phyloP scores from a whole-genome alignment of 495 filamentous ascomycete genomes.

The Tuber melanosporum region DNA sequence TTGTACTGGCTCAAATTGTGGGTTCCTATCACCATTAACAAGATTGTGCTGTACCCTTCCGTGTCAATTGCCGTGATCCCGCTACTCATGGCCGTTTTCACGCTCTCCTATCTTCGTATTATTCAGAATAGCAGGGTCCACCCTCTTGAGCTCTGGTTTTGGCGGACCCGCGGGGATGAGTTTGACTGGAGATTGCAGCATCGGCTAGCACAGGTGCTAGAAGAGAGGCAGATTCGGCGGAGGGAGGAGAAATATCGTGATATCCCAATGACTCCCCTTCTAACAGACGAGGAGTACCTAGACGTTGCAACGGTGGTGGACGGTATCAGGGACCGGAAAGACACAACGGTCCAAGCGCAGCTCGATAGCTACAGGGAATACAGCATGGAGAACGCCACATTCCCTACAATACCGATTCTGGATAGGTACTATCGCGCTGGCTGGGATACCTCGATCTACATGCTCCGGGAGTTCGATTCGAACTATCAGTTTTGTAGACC shows the following conservation, averaged over 20 bases:
- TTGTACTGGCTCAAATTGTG: neutral
- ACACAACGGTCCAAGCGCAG: neutral
- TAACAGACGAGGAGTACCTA: neutral
- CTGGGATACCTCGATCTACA: neutral
- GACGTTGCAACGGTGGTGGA: neutral
- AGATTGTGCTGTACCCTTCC: neutral
- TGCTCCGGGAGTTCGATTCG: neutral
- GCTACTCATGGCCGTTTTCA: neutral
- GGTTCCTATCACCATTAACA: neutral
- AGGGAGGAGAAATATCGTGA: neutral
- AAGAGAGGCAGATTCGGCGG: neutral
- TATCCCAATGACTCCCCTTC: neutral
- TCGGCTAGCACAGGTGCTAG: neutral
- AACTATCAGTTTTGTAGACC: conserved; percentile 10
- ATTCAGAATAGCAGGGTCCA: neutral
- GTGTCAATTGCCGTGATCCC: neutral
- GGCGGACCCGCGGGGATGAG: neutral
- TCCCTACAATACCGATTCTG: neutral
- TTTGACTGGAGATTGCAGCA: neutral
- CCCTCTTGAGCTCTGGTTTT: conserved; percentile 1
- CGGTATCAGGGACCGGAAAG: neutral
- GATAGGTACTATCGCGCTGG: neutral
- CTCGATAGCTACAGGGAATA: neutral
- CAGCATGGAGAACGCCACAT: neutral
- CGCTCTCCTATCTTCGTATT: neutral